Conservation (phyloP, 192 early-diverging fungal species). For the Linnemannia hyalina region DNA sequence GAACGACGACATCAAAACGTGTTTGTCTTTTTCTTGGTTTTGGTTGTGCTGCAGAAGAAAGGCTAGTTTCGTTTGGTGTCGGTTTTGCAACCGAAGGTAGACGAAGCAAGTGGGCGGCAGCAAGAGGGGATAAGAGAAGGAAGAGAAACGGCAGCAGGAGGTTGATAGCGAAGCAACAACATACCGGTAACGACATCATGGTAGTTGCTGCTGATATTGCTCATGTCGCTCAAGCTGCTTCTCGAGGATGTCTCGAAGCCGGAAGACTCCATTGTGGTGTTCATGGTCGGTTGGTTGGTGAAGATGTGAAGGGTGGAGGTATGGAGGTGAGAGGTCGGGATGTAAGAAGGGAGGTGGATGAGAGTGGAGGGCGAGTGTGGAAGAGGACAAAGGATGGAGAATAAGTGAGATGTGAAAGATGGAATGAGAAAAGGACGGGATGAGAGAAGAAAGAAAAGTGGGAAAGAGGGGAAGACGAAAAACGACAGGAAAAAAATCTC, state of each 20-base stretch:
- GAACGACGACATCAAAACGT: neutral
- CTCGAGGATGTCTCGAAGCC: slow-evolving; percentile 31
- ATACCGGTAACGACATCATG: slow-evolving; percentile 31
- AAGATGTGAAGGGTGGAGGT: neutral
- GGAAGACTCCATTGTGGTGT: slow-evolving; percentile 15
- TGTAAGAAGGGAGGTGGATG: neutral
- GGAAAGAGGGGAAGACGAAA: neutral
- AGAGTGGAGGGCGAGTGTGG: neutral
- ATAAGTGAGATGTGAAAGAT: neutral
- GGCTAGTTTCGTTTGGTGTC: neutral
- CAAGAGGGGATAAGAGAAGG: no score
- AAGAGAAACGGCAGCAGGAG: no score
- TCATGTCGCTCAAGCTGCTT: slow-evolving; percentile 44
- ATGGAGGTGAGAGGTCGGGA: neutral
- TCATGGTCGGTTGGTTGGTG: neutral
- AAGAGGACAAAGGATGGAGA: neutral
- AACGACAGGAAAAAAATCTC: neutral
- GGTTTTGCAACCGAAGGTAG: neutral
- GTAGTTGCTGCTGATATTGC: slow-evolving; percentile 47
- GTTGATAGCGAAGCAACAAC: neutral
- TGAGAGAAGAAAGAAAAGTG: neutral
- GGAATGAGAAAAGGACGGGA: neutral
- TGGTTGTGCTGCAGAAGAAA: neutral
- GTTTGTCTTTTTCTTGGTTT: neutral
- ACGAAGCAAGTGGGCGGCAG: no score